A percentile compares a stretch with the other conserved stretches of the same genome.
phyloP scores from a whole-genome alignment of 306 rosid species.

The Quercus parvula region DNA sequence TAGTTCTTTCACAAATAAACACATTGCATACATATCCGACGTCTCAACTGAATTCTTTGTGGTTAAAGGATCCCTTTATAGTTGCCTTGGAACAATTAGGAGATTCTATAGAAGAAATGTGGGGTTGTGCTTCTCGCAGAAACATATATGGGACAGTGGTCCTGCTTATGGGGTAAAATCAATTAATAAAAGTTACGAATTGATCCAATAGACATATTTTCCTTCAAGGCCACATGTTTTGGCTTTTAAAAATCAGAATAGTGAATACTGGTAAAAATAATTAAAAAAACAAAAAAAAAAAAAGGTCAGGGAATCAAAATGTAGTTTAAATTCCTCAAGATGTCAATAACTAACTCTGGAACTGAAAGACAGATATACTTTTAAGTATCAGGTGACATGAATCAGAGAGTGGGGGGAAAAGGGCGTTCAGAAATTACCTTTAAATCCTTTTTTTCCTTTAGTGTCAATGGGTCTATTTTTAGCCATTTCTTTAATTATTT shows the following conservation, averaged over 20 bases:
- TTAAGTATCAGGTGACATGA: constrained; percentile 6
- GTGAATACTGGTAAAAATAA: neutral
- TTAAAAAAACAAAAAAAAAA: too few relatives aligned
- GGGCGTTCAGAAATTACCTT: constrained; percentile 40
- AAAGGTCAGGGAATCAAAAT: neutral
- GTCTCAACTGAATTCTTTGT: neutral
- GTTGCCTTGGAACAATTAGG: neutral
- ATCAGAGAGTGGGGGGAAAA: neutral
- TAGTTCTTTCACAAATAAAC: too few relatives aligned
- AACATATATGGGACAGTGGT: neutral
- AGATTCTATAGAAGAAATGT: neutral
- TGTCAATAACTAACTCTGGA: neutral
- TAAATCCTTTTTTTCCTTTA: constrained; percentile 82
- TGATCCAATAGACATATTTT: neutral
- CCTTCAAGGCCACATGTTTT: neutral
- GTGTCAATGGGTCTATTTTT: constrained; percentile 81
- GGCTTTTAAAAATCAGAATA: neutral
- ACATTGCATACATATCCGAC: too few relatives aligned
- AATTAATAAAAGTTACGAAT: neutral
- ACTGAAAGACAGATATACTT: neutral
- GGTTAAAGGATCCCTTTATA: neutral
- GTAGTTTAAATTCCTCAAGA: neutral
- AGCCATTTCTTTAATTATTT: constrained; percentile 93
- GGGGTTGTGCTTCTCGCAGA: neutral
- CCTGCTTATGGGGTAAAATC: neutral